A percentile compares a stretch with the other conserved stretches of the same genome.
These are phyloP conservation scores for Aspergillus nidulans DNA, from an alignment of 495 filamentous ascomycete species.

Conservation along the genomic window DNA sequence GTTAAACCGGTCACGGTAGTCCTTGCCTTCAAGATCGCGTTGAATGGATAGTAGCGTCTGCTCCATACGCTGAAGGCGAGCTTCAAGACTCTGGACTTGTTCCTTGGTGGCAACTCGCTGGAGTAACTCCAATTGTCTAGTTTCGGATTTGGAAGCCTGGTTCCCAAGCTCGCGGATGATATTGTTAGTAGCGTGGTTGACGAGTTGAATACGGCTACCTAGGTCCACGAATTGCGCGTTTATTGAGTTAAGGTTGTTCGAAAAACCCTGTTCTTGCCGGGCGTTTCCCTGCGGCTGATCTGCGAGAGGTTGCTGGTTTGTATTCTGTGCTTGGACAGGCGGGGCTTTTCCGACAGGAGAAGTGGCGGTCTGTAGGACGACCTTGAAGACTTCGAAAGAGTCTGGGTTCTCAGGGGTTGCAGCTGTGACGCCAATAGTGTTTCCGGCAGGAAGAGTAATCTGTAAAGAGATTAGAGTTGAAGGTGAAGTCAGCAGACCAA, in stretches of 20 bases:
- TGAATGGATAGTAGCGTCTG: constrained; percentile 49
- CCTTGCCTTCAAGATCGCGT: constrained; percentile 65
- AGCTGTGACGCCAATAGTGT: constrained; percentile 83
- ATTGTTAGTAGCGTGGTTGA: constrained; percentile 67
- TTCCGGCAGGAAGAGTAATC: constrained; percentile 71
- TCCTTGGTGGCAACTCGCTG: constrained; percentile 42
- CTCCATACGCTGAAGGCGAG: constrained; percentile 56
- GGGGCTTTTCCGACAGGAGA: constrained; percentile 12
- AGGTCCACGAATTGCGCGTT: constrained; percentile 72
- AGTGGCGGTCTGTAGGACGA: constrained; percentile 56
- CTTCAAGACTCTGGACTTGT: constrained; percentile 52
- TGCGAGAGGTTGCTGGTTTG: constrained; percentile 28
- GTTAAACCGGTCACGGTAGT: constrained; percentile 65
- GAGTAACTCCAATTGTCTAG: constrained; percentile 55
- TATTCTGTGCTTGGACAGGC: constrained; percentile 25
- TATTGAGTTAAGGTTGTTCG: constrained; percentile 24
- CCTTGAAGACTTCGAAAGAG: constrained; percentile 89
- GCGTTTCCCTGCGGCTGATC: constrained; percentile 26
- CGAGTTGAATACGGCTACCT: constrained; percentile 69
- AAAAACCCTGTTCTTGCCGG: constrained; percentile 29
- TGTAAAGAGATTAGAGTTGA: constrained; percentile 18
- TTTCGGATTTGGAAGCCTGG: constrained; percentile 47
- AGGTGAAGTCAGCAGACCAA: background rate
- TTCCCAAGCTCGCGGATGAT: constrained; percentile 59
- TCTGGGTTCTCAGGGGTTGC: constrained; percentile 87